Evolutionary conservation across 805 yeast species (phyloP), one percentile per base, ranked within the genome.

Genomic region (Danielia reshetovae): DNA sequence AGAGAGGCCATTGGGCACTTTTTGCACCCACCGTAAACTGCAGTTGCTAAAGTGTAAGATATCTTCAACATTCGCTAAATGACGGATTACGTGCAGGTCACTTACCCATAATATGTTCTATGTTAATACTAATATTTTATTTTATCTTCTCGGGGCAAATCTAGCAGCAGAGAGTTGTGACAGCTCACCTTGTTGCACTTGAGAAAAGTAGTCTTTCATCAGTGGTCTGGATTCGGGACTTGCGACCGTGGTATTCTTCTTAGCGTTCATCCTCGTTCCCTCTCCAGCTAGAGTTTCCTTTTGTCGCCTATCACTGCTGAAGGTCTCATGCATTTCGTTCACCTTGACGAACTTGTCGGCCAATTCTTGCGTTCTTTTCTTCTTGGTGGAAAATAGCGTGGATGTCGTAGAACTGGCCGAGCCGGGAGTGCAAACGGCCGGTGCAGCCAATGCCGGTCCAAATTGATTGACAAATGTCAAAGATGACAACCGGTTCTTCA

Each of bases 401-500:
- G 55, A 30, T 0, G 35, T 36, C 8, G 48, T 28, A 4, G 46
- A 34, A 17, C 40, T 34, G 1, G 46, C 31, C 1, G 43, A 39
- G 1, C 39, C 48, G 4, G 54, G 51, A 3, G 60, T 40, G 7
- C 41, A n/a, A 8, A n/a, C 35, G 11, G 36, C 32, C 9, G 52
- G 30, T 11, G 40, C 26, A 8, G 35, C 16, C 16, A 47, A 17
- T 10, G 40, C 12, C 15, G 48, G 27, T 7, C 34, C 30, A 24
- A 36, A 31, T 11, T 40, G 45, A 7, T 5, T 75, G 65, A 17
- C 83, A 73, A 24, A 17, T 1, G 48, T 39, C 32, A 47, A 34
- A 2, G 85, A 68, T 32, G 74, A 75, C 32, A 93, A 67, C 40
- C 98, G 70, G 49, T 81, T 85, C 45, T 82, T 82, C 44, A 93